phyloP scores from a whole-genome alignment of 305 asterid species.

The Solanum hybrid region DNA sequence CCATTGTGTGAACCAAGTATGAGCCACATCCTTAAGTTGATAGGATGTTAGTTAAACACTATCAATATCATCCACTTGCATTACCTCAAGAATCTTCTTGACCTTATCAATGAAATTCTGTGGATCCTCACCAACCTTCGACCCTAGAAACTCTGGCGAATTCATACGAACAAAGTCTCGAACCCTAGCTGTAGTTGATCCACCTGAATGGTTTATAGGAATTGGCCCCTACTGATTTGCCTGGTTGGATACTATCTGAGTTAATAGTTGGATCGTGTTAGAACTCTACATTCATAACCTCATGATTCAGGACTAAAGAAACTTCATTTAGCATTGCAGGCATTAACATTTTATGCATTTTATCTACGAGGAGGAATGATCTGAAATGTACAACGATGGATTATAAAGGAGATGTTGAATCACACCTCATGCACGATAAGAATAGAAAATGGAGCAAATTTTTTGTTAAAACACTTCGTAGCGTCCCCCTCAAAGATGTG shows the following conservation, averaged over 20 bases:
- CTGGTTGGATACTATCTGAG: background rate
- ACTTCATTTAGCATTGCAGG: background rate
- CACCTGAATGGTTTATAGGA: background rate
- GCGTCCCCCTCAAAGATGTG: background rate
- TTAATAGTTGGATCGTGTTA: background rate
- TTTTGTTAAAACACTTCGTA: background rate
- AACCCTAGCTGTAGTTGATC: background rate
- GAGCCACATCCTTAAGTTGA: no score
- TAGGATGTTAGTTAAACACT: no score
- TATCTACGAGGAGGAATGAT: background rate
- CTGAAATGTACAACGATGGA: background rate
- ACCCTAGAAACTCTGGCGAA: background rate
- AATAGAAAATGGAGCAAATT: accelerated
- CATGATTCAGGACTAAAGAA: background rate
- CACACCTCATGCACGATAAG: background rate
- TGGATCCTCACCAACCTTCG: background rate
- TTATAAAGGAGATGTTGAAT: background rate
- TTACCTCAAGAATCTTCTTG: no score
- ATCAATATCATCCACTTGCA: no score
- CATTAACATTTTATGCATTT: background rate
- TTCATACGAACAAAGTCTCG: no score
- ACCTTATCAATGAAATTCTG: background rate
- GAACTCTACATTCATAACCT: background rate
- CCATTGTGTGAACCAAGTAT: no score
- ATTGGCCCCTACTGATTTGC: background rate